phyloP scores from a whole-genome alignment of 208 protist species.

The Leishmania turanica region DNA sequence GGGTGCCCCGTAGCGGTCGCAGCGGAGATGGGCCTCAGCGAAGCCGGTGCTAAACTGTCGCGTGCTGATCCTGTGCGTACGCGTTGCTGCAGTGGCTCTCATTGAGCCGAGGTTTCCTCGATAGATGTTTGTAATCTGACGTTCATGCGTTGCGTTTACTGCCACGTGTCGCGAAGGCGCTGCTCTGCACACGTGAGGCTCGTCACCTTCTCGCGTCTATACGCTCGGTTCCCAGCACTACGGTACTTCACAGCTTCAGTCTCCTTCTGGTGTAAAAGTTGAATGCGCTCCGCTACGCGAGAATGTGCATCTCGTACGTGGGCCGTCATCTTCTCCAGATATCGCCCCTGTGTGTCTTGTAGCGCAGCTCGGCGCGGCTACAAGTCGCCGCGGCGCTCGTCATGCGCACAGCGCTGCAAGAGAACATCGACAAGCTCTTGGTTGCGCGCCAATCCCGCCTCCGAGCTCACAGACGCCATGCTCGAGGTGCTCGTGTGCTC shows the following conservation, averaged over 20 bases:
- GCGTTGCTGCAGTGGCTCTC: background rate
- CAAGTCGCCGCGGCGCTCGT: constrained; percentile 12
- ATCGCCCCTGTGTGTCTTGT: background rate
- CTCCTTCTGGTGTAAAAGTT: no score
- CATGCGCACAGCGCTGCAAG: constrained; percentile 5
- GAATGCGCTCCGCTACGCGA: background rate
- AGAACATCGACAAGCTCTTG: constrained; percentile 4
- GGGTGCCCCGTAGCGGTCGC: no score
- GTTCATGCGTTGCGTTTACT: no score
- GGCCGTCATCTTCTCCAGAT: background rate
- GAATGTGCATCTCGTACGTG: background rate
- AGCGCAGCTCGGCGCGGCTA: constrained; percentile 5
- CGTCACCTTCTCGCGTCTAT: background rate
- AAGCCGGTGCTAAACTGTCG: no score
- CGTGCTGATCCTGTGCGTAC: no score
- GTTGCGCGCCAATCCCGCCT: background rate
- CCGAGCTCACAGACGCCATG: background rate
- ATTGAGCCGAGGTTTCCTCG: background rate
- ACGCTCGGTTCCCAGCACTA: background rate
- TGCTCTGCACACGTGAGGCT: background rate
- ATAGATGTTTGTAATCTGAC: background rate
- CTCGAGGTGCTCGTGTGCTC: background rate
- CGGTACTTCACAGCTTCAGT: background rate
- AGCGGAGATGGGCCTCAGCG: background rate
- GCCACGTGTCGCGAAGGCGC: background rate